These are phyloP conservation scores for Aspergillus hortae DNA, from an alignment of 2,329 filamentous ascomycete species.

Conservation along the genomic window DNA sequence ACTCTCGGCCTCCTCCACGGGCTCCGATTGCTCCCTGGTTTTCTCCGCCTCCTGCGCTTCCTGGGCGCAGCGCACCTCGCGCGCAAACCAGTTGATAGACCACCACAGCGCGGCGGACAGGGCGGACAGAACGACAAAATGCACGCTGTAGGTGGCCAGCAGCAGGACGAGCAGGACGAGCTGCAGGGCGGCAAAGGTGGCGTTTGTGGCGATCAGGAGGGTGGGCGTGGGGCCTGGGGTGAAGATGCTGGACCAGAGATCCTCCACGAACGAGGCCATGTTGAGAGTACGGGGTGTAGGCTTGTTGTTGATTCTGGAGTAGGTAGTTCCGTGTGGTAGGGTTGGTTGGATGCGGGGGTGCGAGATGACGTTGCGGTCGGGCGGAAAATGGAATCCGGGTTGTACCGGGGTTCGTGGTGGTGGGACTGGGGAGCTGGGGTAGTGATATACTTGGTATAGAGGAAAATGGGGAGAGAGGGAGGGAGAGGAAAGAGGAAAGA, in stretches of 20 bases:
- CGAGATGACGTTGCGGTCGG: background rate
- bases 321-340: too few relatives aligned
- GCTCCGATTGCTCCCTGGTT: slow-evolving; percentile 39
- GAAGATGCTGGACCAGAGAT: slow-evolving; percentile 91
- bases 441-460: too few relatives aligned
- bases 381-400: slow-evolving; percentile 14
- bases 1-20: slow-evolving; percentile 39
- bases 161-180: slow-evolving; percentile 72
- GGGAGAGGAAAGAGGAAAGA: background rate
- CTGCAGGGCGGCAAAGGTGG: slow-evolving; percentile 81
- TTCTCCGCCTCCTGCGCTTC: slow-evolving; percentile 35
- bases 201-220: slow-evolving; percentile 85
- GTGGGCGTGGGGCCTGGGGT: slow-evolving; percentile 85
- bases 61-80: slow-evolving; percentile 56
- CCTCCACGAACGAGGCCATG: slow-evolving; percentile 59
- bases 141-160: slow-evolving; percentile 77
- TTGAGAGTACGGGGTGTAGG: background rate
- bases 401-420: background rate
- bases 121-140: slow-evolving; percentile 78
- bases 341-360: too few relatives aligned
- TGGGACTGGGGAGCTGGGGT: background rate
- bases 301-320: too few relatives aligned
- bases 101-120: slow-evolving; percentile 83
- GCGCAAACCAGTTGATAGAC: slow-evolving; percentile 95
- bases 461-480: background rate